Conservation (phyloP, 495 filamentous ascomycete genomes). For the Aspergillus coremiiformis region DNA sequence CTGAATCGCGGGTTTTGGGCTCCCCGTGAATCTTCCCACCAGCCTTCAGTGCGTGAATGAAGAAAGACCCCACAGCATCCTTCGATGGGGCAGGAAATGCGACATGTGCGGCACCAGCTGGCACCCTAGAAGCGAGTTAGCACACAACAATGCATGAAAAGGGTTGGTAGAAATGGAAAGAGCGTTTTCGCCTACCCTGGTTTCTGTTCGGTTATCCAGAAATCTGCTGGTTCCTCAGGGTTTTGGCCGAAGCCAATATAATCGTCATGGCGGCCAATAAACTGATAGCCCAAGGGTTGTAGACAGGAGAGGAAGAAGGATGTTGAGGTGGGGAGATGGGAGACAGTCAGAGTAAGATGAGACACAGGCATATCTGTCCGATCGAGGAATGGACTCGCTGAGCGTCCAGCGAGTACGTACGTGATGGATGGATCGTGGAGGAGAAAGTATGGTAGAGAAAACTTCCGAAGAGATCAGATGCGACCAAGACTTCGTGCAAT, state of each 20-base stretch:
- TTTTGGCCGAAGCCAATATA: constrained; percentile 52
- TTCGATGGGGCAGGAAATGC: constrained; percentile 50
- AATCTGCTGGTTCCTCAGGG: constrained; percentile 46
- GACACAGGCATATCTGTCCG: constrained; percentile 47
- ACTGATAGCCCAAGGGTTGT: constrained; percentile 68
- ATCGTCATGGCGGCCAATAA: constrained; percentile 47
- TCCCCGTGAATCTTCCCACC: constrained; percentile 51
- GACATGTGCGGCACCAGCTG: constrained; percentile 48
- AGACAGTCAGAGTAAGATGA: constrained; percentile 57
- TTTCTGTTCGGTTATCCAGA: constrained; percentile 51
- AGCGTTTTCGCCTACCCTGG: constrained; percentile 37
- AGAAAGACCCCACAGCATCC: constrained; percentile 52
- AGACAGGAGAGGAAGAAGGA: constrained; percentile 75
- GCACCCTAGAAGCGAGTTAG: constrained; percentile 26
- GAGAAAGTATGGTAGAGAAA: constrained; percentile 4
- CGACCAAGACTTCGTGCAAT: no score
- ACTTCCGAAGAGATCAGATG: no score
- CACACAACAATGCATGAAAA: constrained; percentile 8
- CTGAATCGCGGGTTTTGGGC: constrained; percentile 45
- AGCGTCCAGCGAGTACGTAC: neutral
- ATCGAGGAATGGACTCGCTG: constrained; percentile 3
- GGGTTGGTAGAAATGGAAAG: neutral
- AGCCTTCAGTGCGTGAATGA: constrained; percentile 48
- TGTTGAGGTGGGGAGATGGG: constrained; percentile 66
- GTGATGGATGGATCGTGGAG: constrained; percentile 7